phyloP scores from a whole-genome alignment of 345 rosid genomes.

The Geranium rotundifolium region DNA sequence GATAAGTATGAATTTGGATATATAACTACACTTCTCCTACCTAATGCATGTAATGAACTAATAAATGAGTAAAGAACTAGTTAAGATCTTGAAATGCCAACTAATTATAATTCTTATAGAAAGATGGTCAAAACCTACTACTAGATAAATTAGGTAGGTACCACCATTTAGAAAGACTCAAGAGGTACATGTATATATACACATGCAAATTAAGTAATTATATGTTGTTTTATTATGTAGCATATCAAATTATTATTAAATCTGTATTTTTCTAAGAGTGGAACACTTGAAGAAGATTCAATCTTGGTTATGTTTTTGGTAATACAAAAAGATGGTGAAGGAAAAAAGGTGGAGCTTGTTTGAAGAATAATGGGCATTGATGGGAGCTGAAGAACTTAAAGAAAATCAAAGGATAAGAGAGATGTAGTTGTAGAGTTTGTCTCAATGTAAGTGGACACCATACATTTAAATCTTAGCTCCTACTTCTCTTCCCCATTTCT shows the following conservation, averaged over 20 bases:
- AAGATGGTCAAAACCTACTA: neutral
- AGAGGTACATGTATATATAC: neutral
- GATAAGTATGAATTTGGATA: neutral
- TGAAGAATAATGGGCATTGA: slow-evolving; percentile 1
- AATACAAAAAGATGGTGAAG: neutral
- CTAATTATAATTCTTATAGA: neutral
- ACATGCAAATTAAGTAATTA: no score
- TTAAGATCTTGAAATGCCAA: neutral
- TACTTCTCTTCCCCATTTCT: slow-evolving; percentile 34
- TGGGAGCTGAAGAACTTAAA: neutral
- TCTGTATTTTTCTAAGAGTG: no score
- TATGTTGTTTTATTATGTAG: no score
- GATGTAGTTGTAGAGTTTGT: slow-evolving; percentile 32
- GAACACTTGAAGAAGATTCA: no score
- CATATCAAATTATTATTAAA: no score
- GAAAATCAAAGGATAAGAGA: slow-evolving; percentile 4
- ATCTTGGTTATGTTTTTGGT: no score
- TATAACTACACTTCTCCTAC: neutral
- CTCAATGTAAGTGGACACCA: slow-evolving; percentile 21
- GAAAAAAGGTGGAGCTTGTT: neutral
- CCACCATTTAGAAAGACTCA: neutral
- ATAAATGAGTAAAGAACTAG: neutral
- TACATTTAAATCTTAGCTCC: slow-evolving; percentile 46
- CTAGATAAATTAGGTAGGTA: neutral
- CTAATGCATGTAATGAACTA: neutral